phyloP scores from a whole-genome alignment of 2,329 filamentous ascomycete genomes.

The Chrysoporthe puriensis region DNA sequence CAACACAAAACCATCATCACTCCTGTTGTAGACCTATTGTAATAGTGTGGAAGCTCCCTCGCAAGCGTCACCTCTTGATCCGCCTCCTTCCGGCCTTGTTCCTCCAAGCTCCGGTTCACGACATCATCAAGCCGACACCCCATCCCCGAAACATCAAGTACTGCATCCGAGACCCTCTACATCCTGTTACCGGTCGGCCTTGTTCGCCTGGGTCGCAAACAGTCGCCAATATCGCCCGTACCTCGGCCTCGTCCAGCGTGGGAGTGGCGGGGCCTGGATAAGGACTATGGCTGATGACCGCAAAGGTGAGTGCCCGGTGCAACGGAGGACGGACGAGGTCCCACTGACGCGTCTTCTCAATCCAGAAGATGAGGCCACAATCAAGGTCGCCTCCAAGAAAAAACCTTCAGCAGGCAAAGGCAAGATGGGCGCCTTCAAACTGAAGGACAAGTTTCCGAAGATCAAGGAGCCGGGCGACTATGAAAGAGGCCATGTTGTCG shows the following conservation, averaged over 20 bases:
- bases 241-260: constrained; percentile 4
- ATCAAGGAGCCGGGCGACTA: constrained; percentile 71
- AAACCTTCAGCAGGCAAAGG: constrained; percentile 41
- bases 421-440: constrained; percentile 55
- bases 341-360: constrained; percentile 9
- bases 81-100: background rate
- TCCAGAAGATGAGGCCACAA: constrained; percentile 60
- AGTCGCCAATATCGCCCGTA: background rate
- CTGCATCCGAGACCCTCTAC: background rate
- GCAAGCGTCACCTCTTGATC: background rate
- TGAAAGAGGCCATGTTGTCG: constrained; percentile 67
- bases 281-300: constrained; percentile 28
- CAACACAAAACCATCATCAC: background rate
- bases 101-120: background rate
- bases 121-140: background rate
- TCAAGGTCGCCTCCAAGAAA: constrained; percentile 66
- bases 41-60: background rate
- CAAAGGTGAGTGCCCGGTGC: constrained; percentile 23
- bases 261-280: constrained; percentile 14
- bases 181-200: background rate
- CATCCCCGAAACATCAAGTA: background rate
- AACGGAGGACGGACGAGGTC: constrained; percentile 5
- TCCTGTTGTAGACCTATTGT: background rate
- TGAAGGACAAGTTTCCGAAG: constrained; percentile 67
- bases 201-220: background rate